Conservation (phyloP, 176 grass and related monocot genomes). For the Oryza meridionalis region DNA sequence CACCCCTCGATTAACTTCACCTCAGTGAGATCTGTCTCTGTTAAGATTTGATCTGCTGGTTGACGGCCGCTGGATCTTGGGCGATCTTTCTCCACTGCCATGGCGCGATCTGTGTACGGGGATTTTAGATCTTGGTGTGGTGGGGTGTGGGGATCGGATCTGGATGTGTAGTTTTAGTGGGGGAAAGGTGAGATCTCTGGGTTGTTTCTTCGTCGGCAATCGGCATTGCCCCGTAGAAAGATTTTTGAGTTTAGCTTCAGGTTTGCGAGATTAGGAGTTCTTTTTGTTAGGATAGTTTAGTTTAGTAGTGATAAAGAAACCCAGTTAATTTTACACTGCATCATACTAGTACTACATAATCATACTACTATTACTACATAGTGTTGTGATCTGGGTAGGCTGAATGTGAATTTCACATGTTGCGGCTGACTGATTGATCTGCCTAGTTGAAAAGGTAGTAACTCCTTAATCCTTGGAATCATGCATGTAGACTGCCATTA, state of each 20-base stretch:
- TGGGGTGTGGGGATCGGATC: constrained; percentile 10
- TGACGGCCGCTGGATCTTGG: background rate
- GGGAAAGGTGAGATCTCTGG: background rate
- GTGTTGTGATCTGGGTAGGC: background rate
- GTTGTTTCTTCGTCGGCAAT: background rate
- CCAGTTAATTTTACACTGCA: too few relatives aligned
- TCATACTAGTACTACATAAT: too few relatives aligned
- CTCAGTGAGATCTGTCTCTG: background rate
- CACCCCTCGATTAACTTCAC: too few relatives aligned
- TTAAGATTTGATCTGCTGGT: background rate
- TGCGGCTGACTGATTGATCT: constrained; percentile 20
- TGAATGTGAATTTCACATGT: constrained; percentile 11
- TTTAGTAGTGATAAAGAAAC: background rate
- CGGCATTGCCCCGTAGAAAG: background rate
- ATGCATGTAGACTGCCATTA: background rate
- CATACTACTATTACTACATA: too few relatives aligned
- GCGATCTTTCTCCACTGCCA: too few relatives aligned
- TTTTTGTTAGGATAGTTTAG: background rate
- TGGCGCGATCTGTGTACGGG: background rate
- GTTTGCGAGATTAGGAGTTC: background rate
- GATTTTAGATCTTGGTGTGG: background rate
- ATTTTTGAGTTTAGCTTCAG: background rate
- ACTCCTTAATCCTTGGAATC: background rate
- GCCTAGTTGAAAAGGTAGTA: background rate
- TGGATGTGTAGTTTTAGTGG: background rate